Percentiles rank a stretch among this genome's conserved stretches.
Evolutionary conservation across 495 filamentous ascomycete genomes (phyloP).

Genomic region (Pseudevernia furfuracea): DNA sequence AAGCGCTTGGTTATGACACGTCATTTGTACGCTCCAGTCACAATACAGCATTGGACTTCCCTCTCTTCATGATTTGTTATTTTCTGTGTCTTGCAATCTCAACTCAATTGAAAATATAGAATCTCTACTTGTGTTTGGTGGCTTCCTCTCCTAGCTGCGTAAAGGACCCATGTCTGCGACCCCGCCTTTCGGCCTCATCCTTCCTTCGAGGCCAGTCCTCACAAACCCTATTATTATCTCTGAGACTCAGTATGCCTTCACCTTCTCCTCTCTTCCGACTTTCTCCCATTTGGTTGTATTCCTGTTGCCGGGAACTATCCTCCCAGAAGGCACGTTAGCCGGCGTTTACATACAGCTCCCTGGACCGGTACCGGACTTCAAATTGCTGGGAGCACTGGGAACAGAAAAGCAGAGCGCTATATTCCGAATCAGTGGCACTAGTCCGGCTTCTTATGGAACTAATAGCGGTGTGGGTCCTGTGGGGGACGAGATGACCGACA

Average conservation of each 20-base stretch:
- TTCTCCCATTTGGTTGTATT: slow-evolving; percentile 86
- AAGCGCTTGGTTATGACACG: slow-evolving; percentile 5
- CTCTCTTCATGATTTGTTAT: no score
- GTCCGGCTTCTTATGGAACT: slow-evolving; percentile 13
- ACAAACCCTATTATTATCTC: slow-evolving; percentile 54
- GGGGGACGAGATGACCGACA: slow-evolving; percentile 42
- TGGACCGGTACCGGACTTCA: slow-evolving; percentile 46
- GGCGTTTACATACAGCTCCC: slow-evolving; percentile 80
- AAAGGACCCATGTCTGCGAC: slow-evolving; percentile 12
- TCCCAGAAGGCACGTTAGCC: slow-evolving; percentile 71
- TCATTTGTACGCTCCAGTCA: not conserved
- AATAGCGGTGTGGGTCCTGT: slow-evolving; percentile 26
- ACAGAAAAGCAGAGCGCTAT: slow-evolving; percentile 84
- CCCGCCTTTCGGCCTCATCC: slow-evolving; percentile 46
- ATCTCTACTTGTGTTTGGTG: not conserved
- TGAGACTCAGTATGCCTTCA: slow-evolving; percentile 60
- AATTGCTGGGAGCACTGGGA: slow-evolving; percentile 79
- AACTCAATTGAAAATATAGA: not conserved
- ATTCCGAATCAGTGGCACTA: slow-evolving; percentile 54
- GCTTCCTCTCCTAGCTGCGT: not conserved
- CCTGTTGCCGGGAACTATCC: slow-evolving; percentile 66
- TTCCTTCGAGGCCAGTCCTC: slow-evolving; percentile 51
- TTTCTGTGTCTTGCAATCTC: not conserved
- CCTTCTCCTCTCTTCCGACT: slow-evolving; percentile 45
- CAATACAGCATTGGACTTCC: no score